phyloP scores from a whole-genome alignment of 495 filamentous ascomycete species.

The Neurospora sp. region DNA sequence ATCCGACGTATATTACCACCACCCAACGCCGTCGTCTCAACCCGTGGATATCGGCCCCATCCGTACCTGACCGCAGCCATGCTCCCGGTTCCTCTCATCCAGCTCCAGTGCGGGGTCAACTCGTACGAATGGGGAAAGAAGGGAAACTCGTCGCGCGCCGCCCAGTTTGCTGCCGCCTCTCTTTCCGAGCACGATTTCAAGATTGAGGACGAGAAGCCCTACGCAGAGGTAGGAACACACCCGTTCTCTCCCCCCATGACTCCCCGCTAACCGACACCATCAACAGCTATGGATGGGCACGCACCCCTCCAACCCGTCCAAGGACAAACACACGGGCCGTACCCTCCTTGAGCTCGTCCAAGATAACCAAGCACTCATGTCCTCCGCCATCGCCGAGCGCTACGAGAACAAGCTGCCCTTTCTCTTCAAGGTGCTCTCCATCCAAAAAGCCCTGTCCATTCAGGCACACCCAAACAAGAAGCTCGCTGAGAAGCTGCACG shows the following conservation, averaged over 20 bases:
- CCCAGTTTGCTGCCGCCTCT: constrained; percentile 69
- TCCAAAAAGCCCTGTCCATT: constrained; percentile 89
- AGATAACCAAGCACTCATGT: constrained; percentile 76
- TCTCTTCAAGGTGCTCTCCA: constrained; percentile 93
- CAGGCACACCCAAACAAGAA: constrained; percentile 98
- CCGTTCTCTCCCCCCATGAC: too few species aligned
- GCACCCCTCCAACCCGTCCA: constrained; percentile 89
- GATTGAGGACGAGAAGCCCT: constrained; percentile 73
- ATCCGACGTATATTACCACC: background rate
- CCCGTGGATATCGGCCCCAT: background rate
- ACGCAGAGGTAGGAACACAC: constrained; percentile 57
- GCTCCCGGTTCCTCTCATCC: constrained; percentile 63
- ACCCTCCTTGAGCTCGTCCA: constrained; percentile 83
- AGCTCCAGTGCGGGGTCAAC: constrained; percentile 92
- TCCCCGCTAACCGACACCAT: background rate
- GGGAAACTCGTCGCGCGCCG: constrained; percentile 67
- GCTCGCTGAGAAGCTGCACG: constrained; percentile 81
- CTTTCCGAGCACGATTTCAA: constrained; percentile 52
- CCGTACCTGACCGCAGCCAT: background rate
- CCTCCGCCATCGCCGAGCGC: constrained; percentile 54
- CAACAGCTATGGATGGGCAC: constrained; percentile 97
- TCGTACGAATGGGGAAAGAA: constrained; percentile 99
- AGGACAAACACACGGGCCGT: constrained; percentile 72
- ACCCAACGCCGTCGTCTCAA: background rate
- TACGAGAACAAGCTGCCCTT: constrained; percentile 65